Base-by-base conservation (phyloP, 192 early-diverging fungal species). In the Fimicolochytrium jonesii region DNA sequence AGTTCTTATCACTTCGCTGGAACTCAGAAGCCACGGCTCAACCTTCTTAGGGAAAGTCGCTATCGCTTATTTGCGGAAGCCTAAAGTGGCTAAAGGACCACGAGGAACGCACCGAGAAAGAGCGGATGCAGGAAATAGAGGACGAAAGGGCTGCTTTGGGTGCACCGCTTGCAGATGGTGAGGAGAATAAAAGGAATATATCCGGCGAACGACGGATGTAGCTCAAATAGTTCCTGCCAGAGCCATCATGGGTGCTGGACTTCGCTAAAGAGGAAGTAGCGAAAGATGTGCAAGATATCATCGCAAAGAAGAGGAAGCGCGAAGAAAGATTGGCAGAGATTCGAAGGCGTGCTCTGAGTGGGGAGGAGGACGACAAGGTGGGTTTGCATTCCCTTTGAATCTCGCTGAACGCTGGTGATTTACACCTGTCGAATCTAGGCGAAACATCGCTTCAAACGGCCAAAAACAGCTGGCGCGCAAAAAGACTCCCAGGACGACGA, bases 31-130 rank as follows among this genome's bases (percentile, higher is more conserved):
- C n/a, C n/a, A n/a, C n/a, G n/a, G n/a, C 33, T 55, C 15, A 55
- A 18, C 31, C 17, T 49, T 39, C 9, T 22, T 58, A 88, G 85
- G 93, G 94, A 30, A 97, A 97, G 73, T 90, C 90, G 28, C 79
- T 97, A 5, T 88, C 85, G 52, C 74, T 97, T 29, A 87, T 94
- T 30, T 93, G 91, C 74, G 90, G 91, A 0, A 77, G 90, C 1
- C 61, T 94, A 17, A 84, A 76, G 30, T 97, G 94, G 94, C 78
- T 93, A 17, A 65, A 69, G 18, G 88, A 90, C 59, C 32, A 69
- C 31, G 18, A 46, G 57, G 23, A 49, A 11, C 25, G n/a, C 10
- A 20, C 23, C 34, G 44, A 46, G 32, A 49, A 47, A 3, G 54
- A 71, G 11, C 75, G 75, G 79, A 64, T 78, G 22, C 29, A 53